Evolutionary conservation across 345 rosid species (phyloP).

Genomic region (Dovyalis caffra): DNA sequence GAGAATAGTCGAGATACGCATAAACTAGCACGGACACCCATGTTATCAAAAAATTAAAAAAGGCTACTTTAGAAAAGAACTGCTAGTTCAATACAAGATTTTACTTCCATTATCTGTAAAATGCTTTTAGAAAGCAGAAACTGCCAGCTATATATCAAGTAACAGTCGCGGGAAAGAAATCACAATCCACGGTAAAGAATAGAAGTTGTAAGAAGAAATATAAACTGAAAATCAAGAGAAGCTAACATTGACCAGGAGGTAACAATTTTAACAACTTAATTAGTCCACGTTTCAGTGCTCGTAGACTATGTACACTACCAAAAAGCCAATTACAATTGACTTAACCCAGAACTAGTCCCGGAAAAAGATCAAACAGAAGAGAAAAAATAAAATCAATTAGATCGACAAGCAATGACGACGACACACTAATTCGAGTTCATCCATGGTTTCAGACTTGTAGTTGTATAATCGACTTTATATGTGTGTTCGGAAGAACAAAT

Average conservation of each 20-base stretch:
- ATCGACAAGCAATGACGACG: background rate
- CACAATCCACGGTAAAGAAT: too few relatives aligned
- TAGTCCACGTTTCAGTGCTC: slow-evolving; percentile 22
- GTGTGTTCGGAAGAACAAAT: slow-evolving; percentile 46
- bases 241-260: background rate
- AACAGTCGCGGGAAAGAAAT: background rate
- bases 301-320: slow-evolving; percentile 23
- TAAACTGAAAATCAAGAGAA: background rate
- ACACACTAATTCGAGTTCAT: background rate
- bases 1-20: too few relatives aligned
- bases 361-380: background rate
- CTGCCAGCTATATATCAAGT: too few relatives aligned
- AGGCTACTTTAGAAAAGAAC: too few relatives aligned
- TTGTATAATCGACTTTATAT: slow-evolving; percentile 28
- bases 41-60: too few relatives aligned
- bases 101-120: too few relatives aligned
- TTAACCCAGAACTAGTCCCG: slow-evolving; percentile 18
- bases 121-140: too few relatives aligned
- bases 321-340: slow-evolving; percentile 62
- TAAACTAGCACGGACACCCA: too few relatives aligned
- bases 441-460: slow-evolving; percentile 1
- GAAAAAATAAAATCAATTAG: background rate
- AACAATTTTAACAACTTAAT: background rate
- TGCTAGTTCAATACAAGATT: too few relatives aligned
- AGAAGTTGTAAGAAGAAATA: too few relatives aligned